Conservation (phyloP, 495 filamentous ascomycete genomes). For the Tuber aestivum region DNA sequence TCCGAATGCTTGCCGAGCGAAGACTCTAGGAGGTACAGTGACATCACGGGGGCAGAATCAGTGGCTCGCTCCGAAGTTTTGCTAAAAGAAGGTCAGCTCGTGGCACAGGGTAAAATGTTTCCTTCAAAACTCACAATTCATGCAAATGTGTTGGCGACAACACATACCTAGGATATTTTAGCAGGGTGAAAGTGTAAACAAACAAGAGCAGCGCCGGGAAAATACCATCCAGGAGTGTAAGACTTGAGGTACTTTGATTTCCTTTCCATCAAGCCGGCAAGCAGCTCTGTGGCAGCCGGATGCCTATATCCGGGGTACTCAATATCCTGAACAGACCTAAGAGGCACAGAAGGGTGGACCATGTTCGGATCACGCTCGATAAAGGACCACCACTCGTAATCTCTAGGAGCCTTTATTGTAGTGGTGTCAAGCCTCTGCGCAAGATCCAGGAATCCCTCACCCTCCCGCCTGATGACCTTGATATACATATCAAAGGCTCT, state of each 20-base stretch:
- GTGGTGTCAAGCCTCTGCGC: conserved; percentile 77
- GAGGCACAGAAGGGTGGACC: conserved; percentile 73
- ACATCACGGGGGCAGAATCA: conserved; percentile 82
- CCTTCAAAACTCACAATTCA: conserved; percentile 67
- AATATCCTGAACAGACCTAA: conserved; percentile 74
- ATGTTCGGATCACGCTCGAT: conserved; percentile 77
- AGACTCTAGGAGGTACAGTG: conserved; percentile 86
- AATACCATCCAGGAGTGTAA: conserved; percentile 92
- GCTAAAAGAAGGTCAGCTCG: conserved; percentile 21
- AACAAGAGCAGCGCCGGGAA: conserved; percentile 23
- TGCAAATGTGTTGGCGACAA: conserved; percentile 93
- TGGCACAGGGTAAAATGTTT: neutral
- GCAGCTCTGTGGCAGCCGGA: conserved; percentile 76
- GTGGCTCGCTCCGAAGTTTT: conserved; percentile 54
- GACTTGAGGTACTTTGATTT: conserved; percentile 99
- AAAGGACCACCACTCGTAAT: conserved; percentile 83
- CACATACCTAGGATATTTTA: conserved; percentile 71
- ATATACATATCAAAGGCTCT: conserved; percentile 93
- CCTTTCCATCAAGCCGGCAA: conserved; percentile 84
- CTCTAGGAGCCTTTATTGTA: conserved; percentile 81
- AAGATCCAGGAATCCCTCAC: conserved; percentile 69
- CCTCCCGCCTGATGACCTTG: conserved; percentile 79
- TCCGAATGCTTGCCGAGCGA: conserved; percentile 89
- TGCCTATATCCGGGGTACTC: conserved; percentile 91
- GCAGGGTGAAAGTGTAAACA: conserved; percentile 17